Base-by-base conservation (phyloP, 768 basidiomycete species). In the Lactarius indigo region DNA sequence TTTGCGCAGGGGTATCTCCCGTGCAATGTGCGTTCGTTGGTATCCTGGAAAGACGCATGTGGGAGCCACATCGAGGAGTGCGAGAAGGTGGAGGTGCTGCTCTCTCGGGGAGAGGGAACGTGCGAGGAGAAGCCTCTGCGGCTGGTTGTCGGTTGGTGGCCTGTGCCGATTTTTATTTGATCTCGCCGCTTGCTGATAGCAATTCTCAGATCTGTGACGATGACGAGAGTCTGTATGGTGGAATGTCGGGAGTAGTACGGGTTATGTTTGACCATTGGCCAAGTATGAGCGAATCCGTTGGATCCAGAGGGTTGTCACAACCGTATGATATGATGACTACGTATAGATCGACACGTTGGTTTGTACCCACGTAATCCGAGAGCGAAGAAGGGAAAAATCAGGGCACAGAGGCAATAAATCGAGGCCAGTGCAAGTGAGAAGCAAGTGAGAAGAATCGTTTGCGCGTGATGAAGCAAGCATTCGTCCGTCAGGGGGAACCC, bases 351-450 rank as follows among this genome's bases (percentile, higher is more conserved):
- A 90, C 89, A 89, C 90, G 70, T 90, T 91, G 4, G 82, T 82
- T 64, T 89, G 87, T 1, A 88, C 81, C 89, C 89, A 92, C 59
- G 83, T 87, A 37, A 92, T 82, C 66, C 89, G 79, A 8, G 82
- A 79, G 20, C 83, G 84, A n/a, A 87, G 76, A 68, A 80, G 83
- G 10, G 80, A 75, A 20, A 90, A 79, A 73, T 90, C 82, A 4
- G 90, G 88, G 64, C 90, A 87, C 2, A 90, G 77, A 13, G 88
- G 87, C 0, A 90, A 88, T 39, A 91, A 76, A 70, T 92, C 90
- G 62, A 91, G 74, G 35, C 88, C 88, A 86, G 68, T 28, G 37
- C 37, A n/a, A 58, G 23, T 35, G 33, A 35, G 33, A 35, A 35
- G 33, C 10, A 35, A 35, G 41, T 55, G 57, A 41, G 56, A 54